Percentiles rank a stretch among this genome's conserved stretches.
Evolutionary conservation across 2,329 filamentous ascomycete genomes (phyloP).

Genomic region (Penicillium sp.): DNA sequence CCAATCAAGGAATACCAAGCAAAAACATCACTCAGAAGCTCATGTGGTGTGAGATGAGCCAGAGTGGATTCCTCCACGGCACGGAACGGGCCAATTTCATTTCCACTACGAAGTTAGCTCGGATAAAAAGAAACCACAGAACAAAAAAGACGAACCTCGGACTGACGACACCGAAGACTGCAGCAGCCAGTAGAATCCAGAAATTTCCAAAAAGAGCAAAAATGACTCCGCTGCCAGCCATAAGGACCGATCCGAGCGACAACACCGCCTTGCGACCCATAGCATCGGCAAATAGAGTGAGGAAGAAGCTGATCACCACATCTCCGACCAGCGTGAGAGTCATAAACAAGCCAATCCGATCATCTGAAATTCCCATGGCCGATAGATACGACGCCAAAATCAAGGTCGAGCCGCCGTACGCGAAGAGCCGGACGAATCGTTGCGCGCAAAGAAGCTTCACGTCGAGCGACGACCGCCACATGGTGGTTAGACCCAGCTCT

Average conservation of each 20-base stretch:
- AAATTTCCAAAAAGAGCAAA: slow-evolving; percentile 57
- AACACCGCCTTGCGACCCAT: slow-evolving; percentile 57
- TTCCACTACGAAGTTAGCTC: slow-evolving; percentile 40
- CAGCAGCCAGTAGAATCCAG: slow-evolving; percentile 58
- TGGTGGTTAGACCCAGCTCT: slow-evolving; percentile 37
- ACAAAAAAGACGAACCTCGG: slow-evolving; percentile 41
- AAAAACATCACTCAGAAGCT: slow-evolving; percentile 60
- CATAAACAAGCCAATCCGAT: slow-evolving; percentile 63
- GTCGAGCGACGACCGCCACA: slow-evolving; percentile 37
- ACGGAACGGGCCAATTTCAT: slow-evolving; percentile 66
- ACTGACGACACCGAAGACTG: slow-evolving; percentile 60
- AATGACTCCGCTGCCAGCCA: slow-evolving; percentile 54
- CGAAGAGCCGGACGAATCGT: slow-evolving; percentile 56
- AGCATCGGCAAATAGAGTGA: slow-evolving; percentile 59
- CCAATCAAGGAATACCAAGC: slow-evolving; percentile 60
- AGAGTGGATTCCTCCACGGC: slow-evolving; percentile 65
- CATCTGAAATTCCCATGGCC: slow-evolving; percentile 54
- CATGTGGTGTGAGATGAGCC: slow-evolving; percentile 56
- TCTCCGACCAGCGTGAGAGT: slow-evolving; percentile 61
- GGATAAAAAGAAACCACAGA: background rate
- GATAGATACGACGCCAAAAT: slow-evolving; percentile 62
- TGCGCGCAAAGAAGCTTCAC: slow-evolving; percentile 40
- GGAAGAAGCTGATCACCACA: slow-evolving; percentile 55
- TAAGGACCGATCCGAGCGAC: slow-evolving; percentile 52
- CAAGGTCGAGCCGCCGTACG: slow-evolving; percentile 60